Evolutionary conservation across 169 alveolate species (phyloP), one percentile per base, ranked within the genome.

Genomic region (Plasmodium vinckei): DNA sequence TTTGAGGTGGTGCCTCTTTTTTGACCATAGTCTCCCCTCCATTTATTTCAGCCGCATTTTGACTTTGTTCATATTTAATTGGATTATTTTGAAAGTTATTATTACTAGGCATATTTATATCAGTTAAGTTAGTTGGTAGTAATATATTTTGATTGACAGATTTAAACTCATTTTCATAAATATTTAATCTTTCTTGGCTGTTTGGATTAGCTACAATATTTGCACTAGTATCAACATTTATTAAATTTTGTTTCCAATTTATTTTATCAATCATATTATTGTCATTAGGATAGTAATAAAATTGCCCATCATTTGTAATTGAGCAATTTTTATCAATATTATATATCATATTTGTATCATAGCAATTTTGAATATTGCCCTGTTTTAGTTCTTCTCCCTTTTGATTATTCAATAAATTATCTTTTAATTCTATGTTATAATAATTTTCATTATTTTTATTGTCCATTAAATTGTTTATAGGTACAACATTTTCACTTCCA

Each of bases 1-100:
- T 57, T 86, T 86, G 91, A 70, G 53, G 67, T 46, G 89, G 17
- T 47, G 65, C n/a, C 69, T 15, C 70, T 57, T 56, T 79, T 49
- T 67, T 71, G 33, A 47, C 17, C 51, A 71, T 9, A 7, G 42
- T 17, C 49, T 61, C 27, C 42, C 42, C 27, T n/a, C 65, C 65
- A 56, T 23, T 17, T 3, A 21, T 21, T 21, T 49, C 46, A 44
- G 6, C 10, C 27, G 42, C 13, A 49, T 25, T 47, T 60, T 65
- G 84, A 9, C 44, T 17, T 47, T 12, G 44, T 23, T 21, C 27
- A 25, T 21, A 47, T 17, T 53, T 71, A 33, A 33, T 33, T 33
- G 42, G 42, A 33, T 33, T 33, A 33, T 33, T 33, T 33, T 33
- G 42, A 33, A 7, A 33, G 0, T 1, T 33, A 33, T 33, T 33